Base-by-base conservation (phyloP, 2,329 filamentous ascomycete genomes). In the Calycina herbarum region DNA sequence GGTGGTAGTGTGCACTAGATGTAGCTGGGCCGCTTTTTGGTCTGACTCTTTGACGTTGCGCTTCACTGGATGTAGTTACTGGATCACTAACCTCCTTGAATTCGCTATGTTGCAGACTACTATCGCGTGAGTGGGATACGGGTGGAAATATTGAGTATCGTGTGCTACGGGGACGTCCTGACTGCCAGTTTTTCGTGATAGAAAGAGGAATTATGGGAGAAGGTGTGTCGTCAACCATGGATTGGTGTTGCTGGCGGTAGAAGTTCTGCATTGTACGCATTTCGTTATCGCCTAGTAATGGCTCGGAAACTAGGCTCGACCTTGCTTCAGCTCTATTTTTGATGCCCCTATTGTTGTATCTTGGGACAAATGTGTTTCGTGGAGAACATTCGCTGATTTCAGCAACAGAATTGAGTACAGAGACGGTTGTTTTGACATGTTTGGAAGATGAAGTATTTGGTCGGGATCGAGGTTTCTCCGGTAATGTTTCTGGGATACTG, bases 401-500 rank as follows among this genome's bases (percentile, higher is more conserved):
- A n/a, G 68, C 69, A 5, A 79, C 75, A 1, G 79, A 75, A 11
- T 77, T 77, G 24, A 79, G 69, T 5, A 57, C 20, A 3, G 38
- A 5, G 17, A 42, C 27, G 7, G 17, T 35, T n/a, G 48, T 56
- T 31, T 29, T 31, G 27, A 20, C 15, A 10, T 51, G 10, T 29
- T 13, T 48, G 59, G n/a, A 29, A 3, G 40, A 17, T 45, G 15
- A n/a, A 45, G 45, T 8, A 38, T 35, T 27, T 48, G 29, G 40
- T 40, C 24, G 20, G 20, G 77, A 68, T 85, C 80, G 13, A 82
- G 66, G 1, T 0, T 15, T 24, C 8, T 51, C 45, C 2, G n/a
- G 17, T 51, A 15, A 20, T 2, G 45, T 51, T 27, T 24, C 8
- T 51, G 86, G 85, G 57, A 88, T 86, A 0, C 85, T 86, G 61